These are phyloP conservation scores for Pythium sukuiense DNA, from an alignment of 352 stramenopile genomes.

Conservation along the genomic window DNA sequence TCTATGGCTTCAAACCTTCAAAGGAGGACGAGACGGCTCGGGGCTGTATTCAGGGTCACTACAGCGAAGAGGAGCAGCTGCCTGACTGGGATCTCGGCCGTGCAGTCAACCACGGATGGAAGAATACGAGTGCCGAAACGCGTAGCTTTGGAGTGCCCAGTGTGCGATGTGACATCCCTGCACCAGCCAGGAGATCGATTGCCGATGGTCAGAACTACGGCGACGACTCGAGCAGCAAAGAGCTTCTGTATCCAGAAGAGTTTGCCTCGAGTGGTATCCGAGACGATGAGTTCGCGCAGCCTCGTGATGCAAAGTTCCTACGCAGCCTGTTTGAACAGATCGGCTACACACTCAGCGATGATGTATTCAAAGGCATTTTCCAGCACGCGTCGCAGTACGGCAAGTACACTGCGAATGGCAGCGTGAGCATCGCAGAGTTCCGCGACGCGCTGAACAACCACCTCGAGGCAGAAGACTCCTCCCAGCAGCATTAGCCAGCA, in stretches of 20 bases:
- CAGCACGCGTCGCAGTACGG: slow-evolving; percentile 43
- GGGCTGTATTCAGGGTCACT: slow-evolving; percentile 83
- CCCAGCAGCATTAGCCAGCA: slow-evolving; percentile 20
- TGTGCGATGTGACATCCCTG: slow-evolving; percentile 84
- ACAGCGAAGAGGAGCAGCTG: slow-evolving; percentile 78
- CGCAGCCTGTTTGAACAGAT: slow-evolving; percentile 70
- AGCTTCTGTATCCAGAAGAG: slow-evolving; percentile 84
- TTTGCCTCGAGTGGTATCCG: slow-evolving; percentile 79
- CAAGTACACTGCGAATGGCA: slow-evolving; percentile 42
- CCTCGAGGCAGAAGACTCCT: slow-evolving; percentile 48
- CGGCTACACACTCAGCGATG: slow-evolving; percentile 53
- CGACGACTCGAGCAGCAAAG: slow-evolving; percentile 75
- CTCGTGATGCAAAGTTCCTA: slow-evolving; percentile 58
- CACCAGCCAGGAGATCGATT: slow-evolving; percentile 71
- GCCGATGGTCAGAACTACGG: slow-evolving; percentile 91
- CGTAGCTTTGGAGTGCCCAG: slow-evolving; percentile 82
- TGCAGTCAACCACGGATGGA: slow-evolving; percentile 83
- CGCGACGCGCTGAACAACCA: slow-evolving; percentile 75
- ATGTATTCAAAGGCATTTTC: slow-evolving; percentile 77
- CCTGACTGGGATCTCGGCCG: slow-evolving; percentile 81
- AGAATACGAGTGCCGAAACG: slow-evolving; percentile 63
- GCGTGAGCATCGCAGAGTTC: slow-evolving; percentile 67
- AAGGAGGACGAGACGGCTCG: slow-evolving; percentile 59
- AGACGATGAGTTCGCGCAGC: slow-evolving; percentile 83
- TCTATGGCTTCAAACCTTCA: slow-evolving; percentile 57